Evolutionary conservation across 768 basidiomycete genomes (phyloP).

Genomic region (Amanita inopinata): DNA sequence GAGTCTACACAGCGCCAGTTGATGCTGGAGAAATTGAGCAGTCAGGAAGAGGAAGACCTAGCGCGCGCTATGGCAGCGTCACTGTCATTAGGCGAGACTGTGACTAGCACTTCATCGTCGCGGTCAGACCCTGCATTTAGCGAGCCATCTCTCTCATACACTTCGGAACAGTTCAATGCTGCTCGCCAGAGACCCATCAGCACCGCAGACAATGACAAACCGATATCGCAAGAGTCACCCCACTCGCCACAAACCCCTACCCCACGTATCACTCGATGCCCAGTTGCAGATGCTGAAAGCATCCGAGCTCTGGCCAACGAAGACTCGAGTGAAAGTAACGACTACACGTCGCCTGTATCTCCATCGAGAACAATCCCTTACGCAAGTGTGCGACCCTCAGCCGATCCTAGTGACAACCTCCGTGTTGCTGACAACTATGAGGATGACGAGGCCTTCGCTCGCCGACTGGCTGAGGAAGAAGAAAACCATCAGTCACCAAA

Average conservation of each 20-base stretch:
- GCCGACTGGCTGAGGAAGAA: conserved; percentile 31
- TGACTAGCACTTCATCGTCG: background rate
- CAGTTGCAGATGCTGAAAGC: background rate
- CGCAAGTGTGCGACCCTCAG: too few species aligned
- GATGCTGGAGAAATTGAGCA: conserved; percentile 23
- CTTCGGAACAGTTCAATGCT: background rate
- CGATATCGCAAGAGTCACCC: too few species aligned
- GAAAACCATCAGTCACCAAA: conserved; percentile 12
- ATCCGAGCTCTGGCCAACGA: background rate
- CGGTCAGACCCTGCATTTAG: background rate
- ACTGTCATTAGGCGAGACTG: conserved; percentile 12
- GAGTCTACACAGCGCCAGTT: conserved; percentile 27
- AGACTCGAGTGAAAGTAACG: too few species aligned
- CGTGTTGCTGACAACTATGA: too few species aligned
- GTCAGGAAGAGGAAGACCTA: conserved; percentile 58
- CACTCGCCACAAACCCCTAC: background rate
- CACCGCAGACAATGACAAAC: too few species aligned
- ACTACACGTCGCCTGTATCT: too few species aligned
- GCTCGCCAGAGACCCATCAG: background rate
- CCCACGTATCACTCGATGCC: background rate
- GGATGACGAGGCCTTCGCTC: conserved; percentile 14
- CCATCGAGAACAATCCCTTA: too few species aligned
- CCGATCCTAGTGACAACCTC: background rate
- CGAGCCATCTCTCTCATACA: background rate
- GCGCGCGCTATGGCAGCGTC: conserved; percentile 55